phyloP scores from a whole-genome alignment of 495 filamentous ascomycete genomes.

The Tuber melanosporum region DNA sequence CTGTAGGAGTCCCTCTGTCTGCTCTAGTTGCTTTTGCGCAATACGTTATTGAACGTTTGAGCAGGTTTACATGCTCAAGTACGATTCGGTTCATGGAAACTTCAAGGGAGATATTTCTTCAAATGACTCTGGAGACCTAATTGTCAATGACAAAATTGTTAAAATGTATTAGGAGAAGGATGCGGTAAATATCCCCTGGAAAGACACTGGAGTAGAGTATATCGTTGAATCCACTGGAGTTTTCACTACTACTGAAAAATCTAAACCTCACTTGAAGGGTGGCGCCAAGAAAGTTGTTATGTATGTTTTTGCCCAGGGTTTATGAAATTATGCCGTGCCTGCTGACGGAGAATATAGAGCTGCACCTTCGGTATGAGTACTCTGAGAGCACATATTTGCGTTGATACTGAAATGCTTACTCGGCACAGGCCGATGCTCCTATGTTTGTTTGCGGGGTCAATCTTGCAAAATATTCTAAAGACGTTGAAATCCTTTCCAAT shows the following conservation, averaged over 20 bases:
- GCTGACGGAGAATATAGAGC: conserved; percentile 48
- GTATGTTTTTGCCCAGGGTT: conserved; percentile 19
- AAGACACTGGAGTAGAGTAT: conserved; percentile 81
- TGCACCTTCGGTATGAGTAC: conserved; percentile 60
- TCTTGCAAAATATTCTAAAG: conserved; percentile 80
- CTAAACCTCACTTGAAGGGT: conserved; percentile 89
- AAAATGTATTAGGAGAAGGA: conserved; percentile 93
- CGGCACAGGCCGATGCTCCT: conserved; percentile 69
- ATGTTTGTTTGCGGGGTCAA: conserved; percentile 99
- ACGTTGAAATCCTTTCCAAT: conserved; percentile 92
- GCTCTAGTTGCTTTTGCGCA: not conserved
- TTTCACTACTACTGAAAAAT: conserved; percentile 98
- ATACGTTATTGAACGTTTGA: not conserved
- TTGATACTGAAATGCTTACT: not conserved
- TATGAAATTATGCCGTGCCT: not conserved
- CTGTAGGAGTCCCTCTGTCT: conserved; percentile 45
- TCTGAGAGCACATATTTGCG: not conserved
- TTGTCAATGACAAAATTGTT: conserved; percentile 92
- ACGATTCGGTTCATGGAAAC: conserved; percentile 90
- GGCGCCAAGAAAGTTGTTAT: conserved; percentile 99
- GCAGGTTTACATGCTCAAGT: conserved; percentile 98
- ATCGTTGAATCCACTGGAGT: conserved; percentile 98
- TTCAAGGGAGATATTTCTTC: conserved; percentile 87
- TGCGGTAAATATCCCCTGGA: conserved; percentile 88
- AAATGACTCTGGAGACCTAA: conserved; percentile 61